Base-by-base conservation (phyloP, 805 yeast species). In the Candida adriatica region DNA sequence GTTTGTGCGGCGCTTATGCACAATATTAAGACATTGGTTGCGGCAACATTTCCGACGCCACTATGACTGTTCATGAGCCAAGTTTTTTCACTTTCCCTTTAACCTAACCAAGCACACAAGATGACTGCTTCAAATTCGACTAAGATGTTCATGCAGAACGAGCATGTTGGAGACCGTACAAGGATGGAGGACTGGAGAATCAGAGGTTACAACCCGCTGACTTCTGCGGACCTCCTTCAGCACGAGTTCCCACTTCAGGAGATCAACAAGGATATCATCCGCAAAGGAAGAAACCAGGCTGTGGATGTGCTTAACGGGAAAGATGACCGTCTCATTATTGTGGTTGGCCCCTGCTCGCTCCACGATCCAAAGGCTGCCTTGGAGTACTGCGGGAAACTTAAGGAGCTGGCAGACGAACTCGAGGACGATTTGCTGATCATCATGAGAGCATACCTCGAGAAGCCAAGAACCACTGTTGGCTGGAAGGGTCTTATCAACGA, bases 401-500 rank as follows among this genome's bases (percentile, higher is more conserved):
- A 72, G 26, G 66, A 64, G 33, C 55, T 79, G 22, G 62, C 81
- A 26, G 75, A 75, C 35, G 68, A 75, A 52, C 66, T 82, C 42
- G 68, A 79, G 43, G 76, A 73, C 29, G 96, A 90, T 46, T 68
- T 92, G 38, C 73, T 78, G 35, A 79, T 92, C 37, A 79, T 92
- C 41, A 92, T 92, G 98, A 79, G 98, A 64, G 97, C 97, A 4
- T 92, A 92, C 66, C 70, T 92, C 52, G 98, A 90, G 60, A 90
- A 90, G 63, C 98, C 98, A 49, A 78, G 98, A 64, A 90, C 98
- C 31, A 90, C 97, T 18, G 97, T 92, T 27, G 98, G 98, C 38
- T 90, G 98, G 98, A 90, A 90, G 64, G 98, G 98, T 47, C 70
- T 90, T 45, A 92, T 90, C 51, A 90, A 90, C 57, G 98, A 90